Base-by-base conservation (phyloP, 192 early-diverging fungal species). In the Backusella westeae region DNA sequence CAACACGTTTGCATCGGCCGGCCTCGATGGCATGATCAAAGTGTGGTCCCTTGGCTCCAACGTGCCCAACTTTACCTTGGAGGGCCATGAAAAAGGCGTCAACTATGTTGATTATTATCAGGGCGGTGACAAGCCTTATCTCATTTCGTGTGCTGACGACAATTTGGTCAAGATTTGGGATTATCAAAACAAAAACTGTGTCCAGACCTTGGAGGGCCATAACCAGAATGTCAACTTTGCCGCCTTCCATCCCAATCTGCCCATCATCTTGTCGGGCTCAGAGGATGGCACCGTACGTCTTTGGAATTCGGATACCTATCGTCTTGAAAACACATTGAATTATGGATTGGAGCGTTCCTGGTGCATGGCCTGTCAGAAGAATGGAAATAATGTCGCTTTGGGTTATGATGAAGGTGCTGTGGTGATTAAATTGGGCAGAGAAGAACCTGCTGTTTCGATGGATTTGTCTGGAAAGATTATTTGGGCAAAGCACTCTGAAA, bases 141-240 rank as follows among this genome's bases (percentile, higher is more conserved):
- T 99, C 38, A 92, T 98, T 46, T 94, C 93, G 49, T 96, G 94
- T 14, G 98, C 94, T 23, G 98, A 99, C 77, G 98, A 99, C 85
- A 91, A 94, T 41, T 74, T 91, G 38, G 90, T 95, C 77, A 98
- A 98, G 74, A 93, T 99, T 39, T 99, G 98, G 98, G 98, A 99
- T 82, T 99, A 99, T 82, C 97, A 99, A 80, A 99, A 98, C 90
- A 99, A 98, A 85, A 96, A 95, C 21, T 99, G 97, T 81, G 97
- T 99, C 15, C 96, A 97, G 84, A 99, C 97, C 7, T 89, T 99
- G 71, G 97, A 99, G 84, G 98, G 98, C 8, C 98, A 99, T 83
- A 88, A 93, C 8, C 92, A 98, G 67, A 98, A 99, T 77, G 96
- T 97, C 6, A 94, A 90, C 17, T 91, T 95, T 53, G 94, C 95